A percentile compares a stretch with the other conserved stretches of the same genome.
phyloP scores from a whole-genome alignment of 1,284 basidiomycete genomes.

The Cutaneotrichosporon mucoides region DNA sequence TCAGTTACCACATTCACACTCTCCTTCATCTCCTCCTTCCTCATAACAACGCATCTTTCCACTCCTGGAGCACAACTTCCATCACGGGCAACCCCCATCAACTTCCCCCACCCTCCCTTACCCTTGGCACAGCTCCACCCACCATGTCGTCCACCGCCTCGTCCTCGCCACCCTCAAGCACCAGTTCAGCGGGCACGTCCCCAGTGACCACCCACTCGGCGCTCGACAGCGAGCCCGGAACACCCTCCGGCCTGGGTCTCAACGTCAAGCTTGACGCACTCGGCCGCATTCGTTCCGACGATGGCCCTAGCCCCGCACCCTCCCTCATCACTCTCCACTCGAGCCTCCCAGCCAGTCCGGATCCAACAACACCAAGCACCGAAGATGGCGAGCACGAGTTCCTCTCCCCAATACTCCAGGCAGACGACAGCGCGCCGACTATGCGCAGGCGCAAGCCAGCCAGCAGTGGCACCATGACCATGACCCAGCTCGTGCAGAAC shows the following conservation, averaged over 20 bases:
- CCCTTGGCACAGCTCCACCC: no score
- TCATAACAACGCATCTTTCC: no score
- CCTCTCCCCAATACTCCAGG: neutral
- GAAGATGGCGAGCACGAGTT: neutral
- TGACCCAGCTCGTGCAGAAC: neutral
- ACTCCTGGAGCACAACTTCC: no score
- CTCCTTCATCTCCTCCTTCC: no score
- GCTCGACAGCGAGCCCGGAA: conserved; percentile 1
- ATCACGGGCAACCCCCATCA: no score
- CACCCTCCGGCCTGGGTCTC: neutral
- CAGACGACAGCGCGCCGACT: neutral
- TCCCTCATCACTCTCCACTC: conserved; percentile 5
- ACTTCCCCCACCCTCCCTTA: no score
- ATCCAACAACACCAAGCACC: neutral
- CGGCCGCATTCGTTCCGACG: neutral
- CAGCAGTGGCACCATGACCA: neutral
- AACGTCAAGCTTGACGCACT: neutral
- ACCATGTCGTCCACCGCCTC: neutral
- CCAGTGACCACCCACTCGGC: neutral
- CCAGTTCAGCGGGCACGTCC: neutral
- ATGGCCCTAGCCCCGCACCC: conserved; percentile 1
- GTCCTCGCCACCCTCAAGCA: neutral
- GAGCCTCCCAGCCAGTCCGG: neutral
- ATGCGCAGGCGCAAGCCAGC: neutral
- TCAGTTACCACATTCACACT: no score